Percentiles rank a stretch among this genome's conserved stretches.
These are phyloP conservation scores for Blumeriella jaapii DNA, from an alignment of 2,329 filamentous ascomycete species.

Conservation along the genomic window DNA sequence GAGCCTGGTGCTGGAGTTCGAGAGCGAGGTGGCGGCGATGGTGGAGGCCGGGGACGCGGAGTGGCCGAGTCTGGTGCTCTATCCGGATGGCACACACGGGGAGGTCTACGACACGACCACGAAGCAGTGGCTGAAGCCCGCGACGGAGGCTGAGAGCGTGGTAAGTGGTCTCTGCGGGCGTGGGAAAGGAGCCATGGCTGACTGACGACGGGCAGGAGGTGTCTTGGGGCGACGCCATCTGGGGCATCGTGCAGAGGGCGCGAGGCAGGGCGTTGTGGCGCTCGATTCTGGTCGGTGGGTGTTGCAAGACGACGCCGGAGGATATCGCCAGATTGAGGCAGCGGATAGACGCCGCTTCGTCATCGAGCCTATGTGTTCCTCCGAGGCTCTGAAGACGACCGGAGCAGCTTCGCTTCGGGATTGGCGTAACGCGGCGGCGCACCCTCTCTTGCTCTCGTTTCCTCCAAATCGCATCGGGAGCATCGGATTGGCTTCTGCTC, in stretches of 20 bases:
- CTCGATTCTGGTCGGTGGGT: slow-evolving; percentile 33
- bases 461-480: no score
- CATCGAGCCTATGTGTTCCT: no score
- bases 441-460: no score
- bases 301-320: slow-evolving; percentile 33
- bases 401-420: no score
- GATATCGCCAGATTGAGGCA: slow-evolving; percentile 22
- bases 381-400: no score
- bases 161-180: not conserved
- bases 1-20: slow-evolving; percentile 41
- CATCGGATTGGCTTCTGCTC: no score
- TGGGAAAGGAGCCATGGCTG: no score
- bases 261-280: slow-evolving; percentile 19
- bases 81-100: slow-evolving; percentile 58
- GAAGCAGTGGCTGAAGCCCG: slow-evolving; percentile 41
- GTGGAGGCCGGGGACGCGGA: slow-evolving; percentile 33
- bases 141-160: slow-evolving; percentile 2
- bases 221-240: slow-evolving; percentile 29
- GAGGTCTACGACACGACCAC: slow-evolving; percentile 55
- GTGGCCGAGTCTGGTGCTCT: slow-evolving; percentile 40
- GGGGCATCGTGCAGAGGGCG: slow-evolving; percentile 26
- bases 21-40: slow-evolving; percentile 35
- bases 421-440: no score
- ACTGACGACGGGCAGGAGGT: slow-evolving; percentile 5
- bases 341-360: slow-evolving; percentile 21